Evolutionary conservation across 352 stramenopile genomes (phyloP), one percentile per base, ranked within the genome.

Genomic region (Elongisporangium undulatum): DNA sequence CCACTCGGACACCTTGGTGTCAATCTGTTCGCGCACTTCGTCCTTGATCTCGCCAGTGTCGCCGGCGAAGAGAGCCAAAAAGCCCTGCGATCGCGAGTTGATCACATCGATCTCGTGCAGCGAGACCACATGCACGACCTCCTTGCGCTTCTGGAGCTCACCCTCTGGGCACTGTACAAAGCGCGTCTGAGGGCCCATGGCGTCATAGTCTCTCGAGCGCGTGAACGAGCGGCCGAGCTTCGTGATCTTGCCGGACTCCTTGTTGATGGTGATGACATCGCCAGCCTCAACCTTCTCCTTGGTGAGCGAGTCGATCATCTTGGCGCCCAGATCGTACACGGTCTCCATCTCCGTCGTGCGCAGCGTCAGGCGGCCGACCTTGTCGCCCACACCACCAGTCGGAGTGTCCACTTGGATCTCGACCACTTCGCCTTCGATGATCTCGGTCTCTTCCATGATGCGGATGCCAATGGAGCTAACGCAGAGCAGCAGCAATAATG

Each of bases 291-390:
- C 83, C 75, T 99, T 99, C 74, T 99, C 97, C 67, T 99, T 99
- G n/a, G 95, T 97, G 26, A 99, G 69, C 57, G 93, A 92, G 69
- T 99, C 97, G 81, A 99, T 99, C 97, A 99, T 99, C 88, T 99
- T 99, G 24, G 89, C 87, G 51, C 97, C 97, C 9, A 99, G 87
- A 75, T 99, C 97, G 74, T 99, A 99, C 19, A 99, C 96, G 0
- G 97, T 99, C 86, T 99, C 97, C 97, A 99, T 99, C 74, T 99
- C 97, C 1, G 97, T 99, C 54, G 97, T 99, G 53, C 97, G 98
- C 22, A 99, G 75, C 38, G 97, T 99, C 41, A 99, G 76, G 20
- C 97, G 80, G 48, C 97, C 97, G 12, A 90, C 73, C 53, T 93
- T 90, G 55, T 95, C 86, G 49, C 85, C 86, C 4, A 81, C 73